phyloP scores from a whole-genome alignment of 345 rosid genomes.

The Corchorus capsularis region DNA sequence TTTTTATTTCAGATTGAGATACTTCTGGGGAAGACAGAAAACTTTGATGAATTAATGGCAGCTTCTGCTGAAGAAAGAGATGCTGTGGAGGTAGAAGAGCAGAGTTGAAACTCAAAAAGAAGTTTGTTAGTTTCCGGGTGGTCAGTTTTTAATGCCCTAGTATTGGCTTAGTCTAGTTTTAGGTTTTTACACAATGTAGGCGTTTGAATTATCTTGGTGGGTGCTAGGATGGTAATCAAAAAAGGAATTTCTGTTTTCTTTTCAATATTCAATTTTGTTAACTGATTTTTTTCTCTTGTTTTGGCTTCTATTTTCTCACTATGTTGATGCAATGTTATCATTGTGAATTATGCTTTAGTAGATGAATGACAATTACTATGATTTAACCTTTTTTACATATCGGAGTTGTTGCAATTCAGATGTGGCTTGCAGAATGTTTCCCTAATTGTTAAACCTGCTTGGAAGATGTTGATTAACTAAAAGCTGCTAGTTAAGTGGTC shows the following conservation, averaged over 20 bases:
- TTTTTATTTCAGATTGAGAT: constrained; percentile 62
- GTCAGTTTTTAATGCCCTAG: constrained; percentile 18
- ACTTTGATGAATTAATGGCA: constrained; percentile 88
- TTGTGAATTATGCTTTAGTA: not conserved
- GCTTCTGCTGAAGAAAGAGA: constrained; percentile 70
- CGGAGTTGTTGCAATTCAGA: not conserved
- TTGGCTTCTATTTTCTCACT: not conserved
- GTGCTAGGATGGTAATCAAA: constrained; percentile 10
- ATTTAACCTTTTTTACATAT: not conserved
- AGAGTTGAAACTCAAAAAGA: constrained; percentile 32
- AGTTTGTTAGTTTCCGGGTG: constrained; percentile 10
- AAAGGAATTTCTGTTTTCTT: constrained; percentile 1
- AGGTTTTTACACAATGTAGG: constrained; percentile 22
- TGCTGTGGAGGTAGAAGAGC: constrained; percentile 50
- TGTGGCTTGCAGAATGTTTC: not conserved
- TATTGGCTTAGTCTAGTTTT: constrained; percentile 17
- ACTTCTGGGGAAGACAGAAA: constrained; percentile 68
- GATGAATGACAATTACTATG: not conserved
- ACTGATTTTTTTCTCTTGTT: not conserved
- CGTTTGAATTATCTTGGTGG: not conserved
- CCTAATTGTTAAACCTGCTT: not conserved
- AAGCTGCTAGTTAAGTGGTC: not conserved
- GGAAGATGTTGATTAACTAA: not conserved
- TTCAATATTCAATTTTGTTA: constrained; percentile 29
- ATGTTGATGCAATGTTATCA: not conserved